Evolutionary conservation across 768 basidiomycete species (phyloP), one percentile per base, ranked within the genome.

Genomic region (Agrocybe pediades): DNA sequence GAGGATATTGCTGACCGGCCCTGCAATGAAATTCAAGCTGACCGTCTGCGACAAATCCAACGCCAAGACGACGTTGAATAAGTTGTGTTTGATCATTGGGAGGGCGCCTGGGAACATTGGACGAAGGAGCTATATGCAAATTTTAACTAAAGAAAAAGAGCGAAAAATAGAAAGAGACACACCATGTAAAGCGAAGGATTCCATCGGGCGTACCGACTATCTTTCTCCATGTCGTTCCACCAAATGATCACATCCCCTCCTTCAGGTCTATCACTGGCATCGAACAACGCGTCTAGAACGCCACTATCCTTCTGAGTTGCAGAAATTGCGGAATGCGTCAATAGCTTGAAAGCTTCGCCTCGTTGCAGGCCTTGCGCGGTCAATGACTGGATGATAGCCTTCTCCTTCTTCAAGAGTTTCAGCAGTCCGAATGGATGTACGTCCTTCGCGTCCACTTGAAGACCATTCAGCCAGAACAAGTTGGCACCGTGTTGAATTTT

Each of bases 171-270:
- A 50, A 23, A n/a, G n/a, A n/a, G n/a, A n/a, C n/a, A n/a, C n/a
- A n/a, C n/a, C n/a, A 20, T 13, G 46, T 42, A 15, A 23, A 39
- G 59, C 56, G 16, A 49, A 53, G 26, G 33, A 6, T 27, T 36
- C 5, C 53, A 55, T 59, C 62, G 66, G 1, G 63, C 75, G 55
- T 72, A 92, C 76, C 85, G 76, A 36, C 71, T 75, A 68, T 98
- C 97, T 57, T 83, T 89, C 72, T 92, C 88, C 17, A 98, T 70
- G 64, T 99, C 87, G 68, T 98, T 99, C 87, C 88, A 90, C 84
- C 91, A 98, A 0, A 86, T 65, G 33, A 95, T 79, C 3, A 89
- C 77, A 29, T 72, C 77, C 0, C 87, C 92, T 1, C 82, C 92
- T 66, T 99, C 97, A 2, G 65, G 62, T 16, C 91, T 75, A 69